phyloP scores from a whole-genome alignment of 345 rosid species.

The Cardamine chenopodiifolia region DNA sequence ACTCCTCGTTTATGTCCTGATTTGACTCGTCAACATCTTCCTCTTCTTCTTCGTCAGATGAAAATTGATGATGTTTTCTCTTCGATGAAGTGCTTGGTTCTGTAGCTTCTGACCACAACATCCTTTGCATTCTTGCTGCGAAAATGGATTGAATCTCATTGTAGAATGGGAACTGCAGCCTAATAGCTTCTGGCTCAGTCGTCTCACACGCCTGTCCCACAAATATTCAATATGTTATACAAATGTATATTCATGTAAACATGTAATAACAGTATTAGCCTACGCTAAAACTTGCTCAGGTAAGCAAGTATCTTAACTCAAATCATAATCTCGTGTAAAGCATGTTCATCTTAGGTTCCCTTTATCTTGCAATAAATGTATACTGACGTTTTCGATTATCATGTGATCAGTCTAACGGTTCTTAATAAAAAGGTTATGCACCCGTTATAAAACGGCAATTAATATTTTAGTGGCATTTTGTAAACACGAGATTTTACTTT shows the following conservation, averaged over 20 bases:
- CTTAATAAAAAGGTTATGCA: slow-evolving; percentile 11
- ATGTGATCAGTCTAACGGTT: slow-evolving; percentile 16
- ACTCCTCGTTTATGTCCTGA: slow-evolving; percentile 38
- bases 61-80: slow-evolving; percentile 56
- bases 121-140: slow-evolving; percentile 67
- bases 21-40: slow-evolving; percentile 43
- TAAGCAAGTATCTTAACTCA: slow-evolving; percentile 9
- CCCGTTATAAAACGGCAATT: slow-evolving; percentile 28
- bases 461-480: slow-evolving; percentile 16
- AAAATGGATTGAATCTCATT: slow-evolving; percentile 78
- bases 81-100: slow-evolving; percentile 64
- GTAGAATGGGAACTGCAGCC: slow-evolving; percentile 85
- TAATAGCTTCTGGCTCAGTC: slow-evolving; percentile 64
- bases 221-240: neutral
- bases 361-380: slow-evolving; percentile 4
- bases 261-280: neutral
- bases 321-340: neutral
- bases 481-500: slow-evolving; percentile 30
- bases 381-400: neutral
- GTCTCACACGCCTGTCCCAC: slow-evolving; percentile 75
- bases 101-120: slow-evolving; percentile 78
- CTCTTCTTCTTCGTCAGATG: slow-evolving; percentile 75
- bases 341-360: slow-evolving; percentile 6
- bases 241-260: neutral
- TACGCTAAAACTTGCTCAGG: neutral